phyloP scores from a whole-genome alignment of 768 basidiomycete genomes.

The Neoboletus subvelutipes region DNA sequence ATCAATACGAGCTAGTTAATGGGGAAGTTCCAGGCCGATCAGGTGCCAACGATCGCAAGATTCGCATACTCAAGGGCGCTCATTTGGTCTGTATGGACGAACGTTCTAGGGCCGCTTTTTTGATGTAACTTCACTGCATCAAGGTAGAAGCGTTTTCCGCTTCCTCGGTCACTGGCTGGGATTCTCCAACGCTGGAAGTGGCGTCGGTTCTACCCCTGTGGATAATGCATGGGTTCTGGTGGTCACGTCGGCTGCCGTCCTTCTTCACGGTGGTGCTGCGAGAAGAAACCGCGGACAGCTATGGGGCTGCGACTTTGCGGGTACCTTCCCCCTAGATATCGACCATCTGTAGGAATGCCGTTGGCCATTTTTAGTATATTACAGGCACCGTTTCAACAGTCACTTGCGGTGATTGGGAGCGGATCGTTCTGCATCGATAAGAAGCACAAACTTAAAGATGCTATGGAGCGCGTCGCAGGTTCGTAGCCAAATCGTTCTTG shows the following conservation, averaged over 20 bases:
- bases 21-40: conserved; percentile 21
- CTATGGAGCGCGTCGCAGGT: conserved; percentile 7
- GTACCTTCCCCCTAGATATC: conserved; percentile 10
- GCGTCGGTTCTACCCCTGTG: conserved; percentile 22
- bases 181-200: conserved; percentile 23
- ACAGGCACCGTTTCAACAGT: neutral
- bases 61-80: conserved; percentile 48
- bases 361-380: conserved; percentile 2
- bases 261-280: conserved; percentile 14
- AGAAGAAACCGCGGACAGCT: conserved; percentile 12
- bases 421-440: neutral
- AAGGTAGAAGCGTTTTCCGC: conserved; percentile 15
- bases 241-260: conserved; percentile 9
- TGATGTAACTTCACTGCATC: conserved; percentile 34
- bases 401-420: conserved; percentile 19
- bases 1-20: conserved; percentile 36
- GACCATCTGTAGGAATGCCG: conserved; percentile 2
- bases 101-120: conserved; percentile 41
- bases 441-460: conserved; percentile 1
- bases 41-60: conserved; percentile 34
- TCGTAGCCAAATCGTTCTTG: conserved; percentile 4
- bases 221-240: neutral
- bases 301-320: conserved; percentile 8
- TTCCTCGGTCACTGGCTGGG: conserved; percentile 10
- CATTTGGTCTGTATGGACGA: conserved; percentile 50